phyloP scores from a whole-genome alignment of 345 rosid species.

The Theobroma cacao region DNA sequence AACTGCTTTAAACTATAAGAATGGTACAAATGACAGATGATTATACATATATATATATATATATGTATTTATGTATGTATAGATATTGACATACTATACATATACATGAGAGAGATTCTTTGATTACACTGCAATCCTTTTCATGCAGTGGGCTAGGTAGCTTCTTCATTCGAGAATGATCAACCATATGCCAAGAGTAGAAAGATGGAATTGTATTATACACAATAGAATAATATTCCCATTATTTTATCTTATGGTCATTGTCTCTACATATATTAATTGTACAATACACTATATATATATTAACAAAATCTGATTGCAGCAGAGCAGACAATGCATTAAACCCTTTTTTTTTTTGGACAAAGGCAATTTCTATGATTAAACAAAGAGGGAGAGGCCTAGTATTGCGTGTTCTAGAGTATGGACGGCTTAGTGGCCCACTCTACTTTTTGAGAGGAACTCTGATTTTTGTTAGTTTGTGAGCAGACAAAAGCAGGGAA shows the following conservation, averaged over 20 bases:
- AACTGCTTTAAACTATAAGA: background rate
- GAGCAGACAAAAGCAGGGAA: conserved; percentile 58
- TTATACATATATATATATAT: too few relatives aligned
- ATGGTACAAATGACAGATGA: too few relatives aligned
- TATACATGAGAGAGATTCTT: too few relatives aligned
- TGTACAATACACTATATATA: too few relatives aligned
- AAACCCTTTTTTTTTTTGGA: too few relatives aligned
- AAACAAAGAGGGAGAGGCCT: background rate
- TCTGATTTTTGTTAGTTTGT: conserved; percentile 38
- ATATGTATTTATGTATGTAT: too few relatives aligned
- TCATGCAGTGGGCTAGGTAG: background rate
- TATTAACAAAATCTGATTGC: too few relatives aligned
- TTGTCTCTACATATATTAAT: too few relatives aligned
- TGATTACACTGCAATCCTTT: background rate
- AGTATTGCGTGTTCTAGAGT: conserved; percentile 38
- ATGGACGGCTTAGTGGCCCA: conserved; percentile 38
- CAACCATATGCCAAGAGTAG: conserved; percentile 6
- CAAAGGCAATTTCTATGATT: background rate
- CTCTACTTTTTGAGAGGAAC: conserved; percentile 25
- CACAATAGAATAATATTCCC: background rate
- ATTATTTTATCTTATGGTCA: background rate
- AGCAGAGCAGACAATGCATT: too few relatives aligned
- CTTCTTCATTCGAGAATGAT: background rate
- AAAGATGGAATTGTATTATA: conserved; percentile 8
- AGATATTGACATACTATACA: too few relatives aligned